Conservation (phyloP, 2,329 filamentous ascomycete species). For the Myrmaecium sp. region DNA sequence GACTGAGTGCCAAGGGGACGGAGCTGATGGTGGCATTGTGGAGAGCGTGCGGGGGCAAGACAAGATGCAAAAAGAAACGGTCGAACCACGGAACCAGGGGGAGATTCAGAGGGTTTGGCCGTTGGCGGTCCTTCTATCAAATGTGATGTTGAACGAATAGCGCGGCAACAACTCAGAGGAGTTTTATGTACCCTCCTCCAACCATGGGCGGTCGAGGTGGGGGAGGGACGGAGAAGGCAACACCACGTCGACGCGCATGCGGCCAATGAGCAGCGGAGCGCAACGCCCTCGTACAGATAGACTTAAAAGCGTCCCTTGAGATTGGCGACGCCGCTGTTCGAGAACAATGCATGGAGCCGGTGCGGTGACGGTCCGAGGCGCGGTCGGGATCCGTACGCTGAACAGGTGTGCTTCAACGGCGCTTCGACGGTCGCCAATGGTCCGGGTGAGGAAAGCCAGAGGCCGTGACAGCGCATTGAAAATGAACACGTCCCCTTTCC, state of each 20-base stretch:
- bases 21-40: conserved; percentile 12
- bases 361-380: too few species aligned
- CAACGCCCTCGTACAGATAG: too few species aligned
- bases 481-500: too few species aligned
- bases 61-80: conserved; percentile 8
- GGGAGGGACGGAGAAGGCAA: conserved; percentile 9
- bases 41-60: conserved; percentile 12
- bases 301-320: too few species aligned
- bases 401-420: conserved; percentile 17
- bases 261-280: too few species aligned
- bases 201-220: neutral
- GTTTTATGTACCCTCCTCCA: too few species aligned
- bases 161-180: conserved; percentile 13
- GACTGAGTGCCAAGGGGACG: conserved; percentile 15
- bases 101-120: conserved; percentile 14
- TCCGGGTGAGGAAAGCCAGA: conserved; percentile 30
- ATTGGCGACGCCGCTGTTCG: too few species aligned
- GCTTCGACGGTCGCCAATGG: conserved; percentile 20
- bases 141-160: conserved; percentile 15
- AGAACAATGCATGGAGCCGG: too few species aligned
- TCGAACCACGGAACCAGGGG: conserved; percentile 12
- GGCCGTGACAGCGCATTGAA: too few species aligned
- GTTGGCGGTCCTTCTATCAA: conserved; percentile 11
- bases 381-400: conserved; percentile 22
- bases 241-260: conserved; percentile 16